phyloP scores from a whole-genome alignment of 2,329 filamentous ascomycete genomes.

The Didymella segeticola region DNA sequence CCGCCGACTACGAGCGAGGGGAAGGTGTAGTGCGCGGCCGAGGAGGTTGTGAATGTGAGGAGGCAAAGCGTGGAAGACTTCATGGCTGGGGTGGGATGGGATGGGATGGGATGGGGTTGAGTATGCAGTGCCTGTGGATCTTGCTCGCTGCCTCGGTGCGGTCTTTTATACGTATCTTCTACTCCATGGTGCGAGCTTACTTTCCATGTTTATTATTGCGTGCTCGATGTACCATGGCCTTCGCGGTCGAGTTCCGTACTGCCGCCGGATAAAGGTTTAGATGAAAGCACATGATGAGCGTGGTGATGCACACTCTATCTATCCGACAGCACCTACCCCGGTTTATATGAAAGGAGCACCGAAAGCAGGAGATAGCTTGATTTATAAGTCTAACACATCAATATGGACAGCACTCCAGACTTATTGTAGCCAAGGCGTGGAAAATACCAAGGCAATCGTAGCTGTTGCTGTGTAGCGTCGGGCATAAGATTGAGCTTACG shows the following conservation, averaged over 20 bases:
- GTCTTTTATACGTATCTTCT: slow-evolving; percentile 13
- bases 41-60: slow-evolving; percentile 30
- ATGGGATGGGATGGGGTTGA: neutral
- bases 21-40: slow-evolving; percentile 44
- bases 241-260: slow-evolving; percentile 7
- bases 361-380: neutral
- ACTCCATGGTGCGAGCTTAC: neutral
- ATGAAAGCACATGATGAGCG: slow-evolving; percentile 19
- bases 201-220: neutral
- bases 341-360: neutral
- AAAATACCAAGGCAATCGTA: neutral
- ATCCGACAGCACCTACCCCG: neutral
- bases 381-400: neutral
- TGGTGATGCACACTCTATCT: slow-evolving; percentile 19
- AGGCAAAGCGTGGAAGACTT: slow-evolving; percentile 35
- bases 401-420: neutral
- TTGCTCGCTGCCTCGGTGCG: slow-evolving; percentile 8
- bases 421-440: neutral
- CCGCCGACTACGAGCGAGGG: slow-evolving; percentile 37
- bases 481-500: slow-evolving; percentile 5
- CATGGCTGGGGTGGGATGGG: slow-evolving; percentile 28
- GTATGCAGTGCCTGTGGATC: neutral
- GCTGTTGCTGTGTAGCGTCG: neutral
- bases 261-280: slow-evolving; percentile 32
- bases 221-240: slow-evolving; percentile 2